A percentile compares a stretch with the other conserved stretches of the same genome.
These are phyloP conservation scores for Neurospora tetraspora DNA, from an alignment of 495 filamentous ascomycete species.

Conservation along the genomic window DNA sequence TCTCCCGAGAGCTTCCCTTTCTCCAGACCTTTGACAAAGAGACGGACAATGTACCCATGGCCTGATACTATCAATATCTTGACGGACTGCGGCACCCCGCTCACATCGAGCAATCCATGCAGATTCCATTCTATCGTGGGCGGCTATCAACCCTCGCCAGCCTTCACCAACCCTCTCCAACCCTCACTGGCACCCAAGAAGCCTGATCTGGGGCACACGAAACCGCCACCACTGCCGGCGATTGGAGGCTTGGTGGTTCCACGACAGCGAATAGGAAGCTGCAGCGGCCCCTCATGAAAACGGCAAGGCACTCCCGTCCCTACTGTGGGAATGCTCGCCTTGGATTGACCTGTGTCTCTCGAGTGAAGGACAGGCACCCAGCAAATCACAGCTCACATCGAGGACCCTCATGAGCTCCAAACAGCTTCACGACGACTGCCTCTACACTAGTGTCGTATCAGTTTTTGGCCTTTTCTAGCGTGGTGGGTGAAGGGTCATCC, in stretches of 20 bases:
- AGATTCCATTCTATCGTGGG: neutral
- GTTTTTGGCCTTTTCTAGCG: neutral
- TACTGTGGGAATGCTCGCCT: slow-evolving; percentile 5
- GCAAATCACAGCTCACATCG: neutral
- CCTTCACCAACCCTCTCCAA: neutral
- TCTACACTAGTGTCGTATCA: neutral
- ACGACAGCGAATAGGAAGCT: slow-evolving; percentile 24
- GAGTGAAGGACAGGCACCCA: neutral
- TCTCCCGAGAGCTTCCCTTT: neutral
- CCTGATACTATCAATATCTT: neutral
- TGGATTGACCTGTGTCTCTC: neutral
- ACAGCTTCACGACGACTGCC: neutral
- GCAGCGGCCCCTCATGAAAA: slow-evolving; percentile 19
- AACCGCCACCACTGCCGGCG: slow-evolving; percentile 10
- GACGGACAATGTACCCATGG: too few species aligned
- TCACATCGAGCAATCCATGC: neutral
- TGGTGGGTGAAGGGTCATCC: neutral
- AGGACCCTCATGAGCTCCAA: neutral
- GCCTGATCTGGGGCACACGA: slow-evolving; percentile 3
- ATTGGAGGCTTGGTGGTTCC: slow-evolving; percentile 24
- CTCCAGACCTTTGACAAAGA: neutral
- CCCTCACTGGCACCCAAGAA: neutral
- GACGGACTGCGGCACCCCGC: neutral
- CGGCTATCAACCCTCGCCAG: neutral
- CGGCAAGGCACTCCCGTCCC: slow-evolving; percentile 35